Conservation (phyloP, 140 eudicot species). For the Oenanthe javanica region DNA sequence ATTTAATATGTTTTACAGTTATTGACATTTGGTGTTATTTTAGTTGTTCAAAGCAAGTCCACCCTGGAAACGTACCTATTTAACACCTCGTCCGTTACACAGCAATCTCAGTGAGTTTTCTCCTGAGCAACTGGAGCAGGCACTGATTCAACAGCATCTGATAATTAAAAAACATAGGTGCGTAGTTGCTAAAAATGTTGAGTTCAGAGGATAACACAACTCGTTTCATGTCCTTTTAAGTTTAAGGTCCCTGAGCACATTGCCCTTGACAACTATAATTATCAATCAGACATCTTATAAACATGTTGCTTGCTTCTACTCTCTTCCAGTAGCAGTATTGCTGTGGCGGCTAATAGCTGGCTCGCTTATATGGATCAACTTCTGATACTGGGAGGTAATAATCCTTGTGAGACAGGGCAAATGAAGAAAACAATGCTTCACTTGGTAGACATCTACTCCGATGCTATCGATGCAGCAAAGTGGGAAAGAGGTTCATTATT, state of each 20-base stretch:
- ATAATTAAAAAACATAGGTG: slow-evolving; percentile 46
- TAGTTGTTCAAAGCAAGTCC: slow-evolving; percentile 46
- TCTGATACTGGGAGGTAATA: slow-evolving; percentile 39
- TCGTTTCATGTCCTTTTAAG: neutral
- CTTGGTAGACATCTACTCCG: slow-evolving; percentile 65
- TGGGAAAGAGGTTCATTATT: slow-evolving; percentile 50
- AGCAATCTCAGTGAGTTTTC: slow-evolving; percentile 13
- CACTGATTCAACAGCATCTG: slow-evolving; percentile 34
- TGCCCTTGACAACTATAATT: neutral
- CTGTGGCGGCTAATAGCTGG: slow-evolving; percentile 73
- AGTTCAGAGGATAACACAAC: no score
- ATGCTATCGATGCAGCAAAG: slow-evolving; percentile 92
- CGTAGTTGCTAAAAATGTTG: slow-evolving; percentile 3
- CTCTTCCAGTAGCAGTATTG: slow-evolving; percentile 48
- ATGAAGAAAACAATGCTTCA: slow-evolving; percentile 33
- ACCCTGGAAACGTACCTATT: slow-evolving; percentile 50
- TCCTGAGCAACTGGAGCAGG: slow-evolving; percentile 44
- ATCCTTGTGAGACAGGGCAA: slow-evolving; percentile 17
- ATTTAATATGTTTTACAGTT: neutral
- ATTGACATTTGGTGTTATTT: neutral
- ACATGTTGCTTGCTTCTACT: neutral
- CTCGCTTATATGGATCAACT: slow-evolving; percentile 53
- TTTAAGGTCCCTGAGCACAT: neutral
- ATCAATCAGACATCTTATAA: neutral
- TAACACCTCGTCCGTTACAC: slow-evolving; percentile 27